Evolutionary conservation across 192 early-diverging fungal species (phyloP).

Genomic region (Funneliformis mosseae): DNA sequence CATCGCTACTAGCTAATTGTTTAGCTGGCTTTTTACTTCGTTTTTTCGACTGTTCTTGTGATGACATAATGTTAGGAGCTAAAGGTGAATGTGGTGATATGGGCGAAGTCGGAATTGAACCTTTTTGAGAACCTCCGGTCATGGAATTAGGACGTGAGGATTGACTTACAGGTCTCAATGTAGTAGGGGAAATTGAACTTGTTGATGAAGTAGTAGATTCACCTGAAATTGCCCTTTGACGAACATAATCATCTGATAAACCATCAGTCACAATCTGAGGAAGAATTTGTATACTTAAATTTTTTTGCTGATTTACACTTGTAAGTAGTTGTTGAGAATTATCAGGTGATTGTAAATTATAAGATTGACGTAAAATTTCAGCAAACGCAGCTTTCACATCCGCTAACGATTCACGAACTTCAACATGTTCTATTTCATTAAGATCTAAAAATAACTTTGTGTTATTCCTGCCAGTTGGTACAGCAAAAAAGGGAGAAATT

Average conservation of each 20-base stretch:
- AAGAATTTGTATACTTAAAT: not conserved
- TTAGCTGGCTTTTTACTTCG: not conserved
- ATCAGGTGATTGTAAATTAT: constrained; percentile 12
- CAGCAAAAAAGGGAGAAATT: constrained; percentile 27
- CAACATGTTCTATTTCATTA: constrained; percentile 22
- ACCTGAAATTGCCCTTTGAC: constrained; percentile 5
- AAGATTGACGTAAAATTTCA: constrained; percentile 39
- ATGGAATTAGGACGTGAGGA: not conserved
- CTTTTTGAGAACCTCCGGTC: not conserved
- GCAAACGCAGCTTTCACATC: constrained; percentile 49
- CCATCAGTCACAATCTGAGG: constrained; percentile 1
- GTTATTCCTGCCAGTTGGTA: constrained; percentile 22
- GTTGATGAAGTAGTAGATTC: constrained; percentile 11
- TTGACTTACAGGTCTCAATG: not conserved
- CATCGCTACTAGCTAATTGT: constrained; percentile 27
- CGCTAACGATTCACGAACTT: constrained; percentile 40
- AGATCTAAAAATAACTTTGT: constrained; percentile 26
- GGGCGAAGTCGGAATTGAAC: not conserved
- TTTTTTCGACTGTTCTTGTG: not conserved
- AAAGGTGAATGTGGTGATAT: not conserved
- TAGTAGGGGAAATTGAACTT: not conserved
- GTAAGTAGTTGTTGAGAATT: not conserved
- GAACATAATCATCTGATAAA: constrained; percentile 2
- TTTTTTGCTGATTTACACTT: not conserved
- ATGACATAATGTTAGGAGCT: not conserved